Evolutionary conservation across 306 rosid genomes (phyloP), one percentile per base, ranked within the genome.

Genomic region (Malus sylvestris): DNA sequence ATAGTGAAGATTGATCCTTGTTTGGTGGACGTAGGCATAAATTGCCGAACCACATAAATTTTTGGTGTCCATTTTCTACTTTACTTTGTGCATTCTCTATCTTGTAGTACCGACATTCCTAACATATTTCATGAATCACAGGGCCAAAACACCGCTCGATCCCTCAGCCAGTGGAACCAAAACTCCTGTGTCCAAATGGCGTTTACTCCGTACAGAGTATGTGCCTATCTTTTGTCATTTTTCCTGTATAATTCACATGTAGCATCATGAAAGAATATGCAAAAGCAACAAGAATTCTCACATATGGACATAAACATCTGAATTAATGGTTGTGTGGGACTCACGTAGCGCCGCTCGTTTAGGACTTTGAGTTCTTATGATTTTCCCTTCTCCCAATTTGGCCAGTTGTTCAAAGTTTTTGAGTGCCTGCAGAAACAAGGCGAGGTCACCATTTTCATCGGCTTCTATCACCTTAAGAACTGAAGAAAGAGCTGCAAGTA

Each of bases 401-500:
- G 75, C 40, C 83, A 80, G 85, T 73, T 75, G 81, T 79, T 85
- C 79, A 22, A 85, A 90, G 79, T 67, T 83, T 79, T 77, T 85
- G 74, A 80, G 84, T 89, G 76, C 86, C 33, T 84, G 92, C 93
- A 95, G 93, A 86, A 89, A 89, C 61, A 95, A 83, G 87, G n/a
- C 79, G 69, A 83, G 81, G 70, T 90, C 96, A n/a, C 97, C 96
- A 14, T 79, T 87, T 72, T 85, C 96, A 81, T 86, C 93, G 30
- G 85, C 93, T 4, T 89, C 99, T 35, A 90, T 95, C 86, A 81
- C 86, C 87, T 85, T 95, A 82, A 88, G 93, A 82, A 95, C 99
- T 20, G 99, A 92, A 70, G 97, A 95, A 80, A 88, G 99, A 73
- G 97, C 97, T 63, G 91, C 89, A 65, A 89, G 86, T 81, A 90